phyloP scores from a whole-genome alignment of 2,329 filamentous ascomycete species.

The Dendrostoma leiphaemia region DNA sequence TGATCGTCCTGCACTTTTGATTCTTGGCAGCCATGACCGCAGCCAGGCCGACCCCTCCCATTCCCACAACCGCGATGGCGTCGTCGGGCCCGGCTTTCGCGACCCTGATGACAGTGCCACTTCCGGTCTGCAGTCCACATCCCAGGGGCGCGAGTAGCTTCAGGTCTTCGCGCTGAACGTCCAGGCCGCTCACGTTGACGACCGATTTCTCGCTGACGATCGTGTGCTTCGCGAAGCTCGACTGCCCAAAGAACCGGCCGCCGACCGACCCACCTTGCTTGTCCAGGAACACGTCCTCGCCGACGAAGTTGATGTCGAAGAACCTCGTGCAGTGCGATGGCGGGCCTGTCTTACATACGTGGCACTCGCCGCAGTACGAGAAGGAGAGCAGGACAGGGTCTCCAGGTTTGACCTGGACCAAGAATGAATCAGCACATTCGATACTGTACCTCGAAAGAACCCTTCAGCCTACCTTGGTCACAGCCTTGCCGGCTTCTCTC shows the following conservation, averaged over 20 bases:
- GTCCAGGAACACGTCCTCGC: constrained; percentile 44
- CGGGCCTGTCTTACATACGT: constrained; percentile 43
- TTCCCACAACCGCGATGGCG: constrained; percentile 27
- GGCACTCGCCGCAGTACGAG: constrained; percentile 43
- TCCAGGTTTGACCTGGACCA: constrained; percentile 31
- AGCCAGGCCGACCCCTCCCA: constrained; percentile 25
- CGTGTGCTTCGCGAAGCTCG: constrained; percentile 30
- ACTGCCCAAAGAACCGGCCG: constrained; percentile 35
- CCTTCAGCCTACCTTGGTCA: constrained; percentile 30
- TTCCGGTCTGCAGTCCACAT: constrained; percentile 32
- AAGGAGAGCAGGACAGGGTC: constrained; percentile 48
- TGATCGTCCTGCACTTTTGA: constrained; percentile 27
- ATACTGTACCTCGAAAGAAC: not conserved
- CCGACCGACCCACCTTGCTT: constrained; percentile 28
- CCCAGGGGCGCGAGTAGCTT: constrained; percentile 27
- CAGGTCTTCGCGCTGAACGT: constrained; percentile 21
- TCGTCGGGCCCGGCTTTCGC: constrained; percentile 23
- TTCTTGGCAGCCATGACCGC: constrained; percentile 21
- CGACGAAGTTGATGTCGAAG: constrained; percentile 49
- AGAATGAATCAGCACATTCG: too few relatives aligned
- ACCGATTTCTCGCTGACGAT: constrained; percentile 28
- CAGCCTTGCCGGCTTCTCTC: constrained; percentile 37
- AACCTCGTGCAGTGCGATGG: constrained; percentile 49
- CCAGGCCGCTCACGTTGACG: constrained; percentile 25
- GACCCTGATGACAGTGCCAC: constrained; percentile 30